These are phyloP conservation scores for Daldinia sp. DNA, from an alignment of 2,329 filamentous ascomycete species.

Conservation along the genomic window DNA sequence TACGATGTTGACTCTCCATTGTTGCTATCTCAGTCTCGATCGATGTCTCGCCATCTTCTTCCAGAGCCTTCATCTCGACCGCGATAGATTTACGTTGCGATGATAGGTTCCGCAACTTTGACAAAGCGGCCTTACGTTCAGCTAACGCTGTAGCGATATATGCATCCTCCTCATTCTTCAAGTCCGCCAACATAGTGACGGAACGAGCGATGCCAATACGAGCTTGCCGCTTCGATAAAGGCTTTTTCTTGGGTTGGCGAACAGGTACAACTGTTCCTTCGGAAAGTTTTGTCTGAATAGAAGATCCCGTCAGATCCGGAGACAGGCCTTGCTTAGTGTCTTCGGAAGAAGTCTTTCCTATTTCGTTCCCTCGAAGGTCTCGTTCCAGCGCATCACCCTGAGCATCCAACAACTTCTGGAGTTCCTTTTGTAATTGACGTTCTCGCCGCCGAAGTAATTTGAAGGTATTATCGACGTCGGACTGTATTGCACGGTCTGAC, in stretches of 20 bases:
- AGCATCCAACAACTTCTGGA: constrained; percentile 69
- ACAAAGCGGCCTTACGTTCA: constrained; percentile 68
- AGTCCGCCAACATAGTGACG: constrained; percentile 71
- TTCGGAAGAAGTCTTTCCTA: constrained; percentile 34
- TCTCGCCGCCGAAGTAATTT: constrained; percentile 58
- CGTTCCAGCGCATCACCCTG: constrained; percentile 66
- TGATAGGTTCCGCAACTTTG: constrained; percentile 66
- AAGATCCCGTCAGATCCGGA: constrained; percentile 32
- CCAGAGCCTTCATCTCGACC: constrained; percentile 65
- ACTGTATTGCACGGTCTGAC: constrained; percentile 36
- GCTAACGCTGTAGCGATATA: constrained; percentile 68
- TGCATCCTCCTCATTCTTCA: constrained; percentile 77
- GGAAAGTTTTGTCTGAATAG: constrained; percentile 28
- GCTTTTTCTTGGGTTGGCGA: constrained; percentile 66
- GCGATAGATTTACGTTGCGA: constrained; percentile 64
- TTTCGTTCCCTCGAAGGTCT: constrained; percentile 45
- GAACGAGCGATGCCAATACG: constrained; percentile 73
- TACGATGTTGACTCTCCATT: constrained; percentile 66
- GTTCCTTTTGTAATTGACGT: constrained; percentile 65
- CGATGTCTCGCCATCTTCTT: constrained; percentile 68
- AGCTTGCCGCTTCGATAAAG: constrained; percentile 69
- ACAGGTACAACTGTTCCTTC: constrained; percentile 65
- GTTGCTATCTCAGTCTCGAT: constrained; percentile 70
- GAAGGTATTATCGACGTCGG: constrained; percentile 49
- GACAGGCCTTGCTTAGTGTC: constrained; percentile 36